Base-by-base conservation (phyloP, 2,329 filamentous ascomycete genomes). In the Dactylellina drechsleri region DNA sequence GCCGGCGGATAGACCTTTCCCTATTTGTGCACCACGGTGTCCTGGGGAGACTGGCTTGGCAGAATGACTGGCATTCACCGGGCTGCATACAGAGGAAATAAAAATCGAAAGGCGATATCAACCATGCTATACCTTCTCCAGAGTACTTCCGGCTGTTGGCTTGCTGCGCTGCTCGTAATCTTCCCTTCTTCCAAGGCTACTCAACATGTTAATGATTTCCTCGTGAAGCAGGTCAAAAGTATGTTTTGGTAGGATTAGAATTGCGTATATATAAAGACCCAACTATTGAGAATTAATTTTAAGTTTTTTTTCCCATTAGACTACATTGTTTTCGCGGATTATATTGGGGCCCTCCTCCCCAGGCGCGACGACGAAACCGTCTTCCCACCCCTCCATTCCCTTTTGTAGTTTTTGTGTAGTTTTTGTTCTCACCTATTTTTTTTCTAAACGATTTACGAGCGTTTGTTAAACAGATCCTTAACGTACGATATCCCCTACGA, bases 191-290 rank as follows among this genome's bases (percentile, higher is more conserved):
- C 50, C 58, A 62, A 62, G 66, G 57, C 59, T 70, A 23, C 50
- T 70, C 18, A 50, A 58, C 52, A 28, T 70, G 57, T 68, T 49
- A 60, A 57, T 61, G 57, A 56, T 61, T 68, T 68, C 65, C 65
- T 56, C 56, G 31, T 53, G 65, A 20, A 67, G 65, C 47, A 68
- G 65, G 65, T 68, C 20, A 49, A 49, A 70, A 41, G 57, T 54
- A 50, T 62, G 58, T 18, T 62, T 70, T 15, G 50, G 58, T 62
- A 56, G 40, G 57, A 62, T 50, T 52, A 40, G 57, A 56, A 70
- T 60, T 47, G 15, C 20, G 26, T 70, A 62, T 70, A 70, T 70
- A 70, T 68, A 70, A 70, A 52, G 66, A 41, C 66, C 66, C 40
- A 20, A 57, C 66, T 49, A 70, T 36, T 50, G 57, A 50, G 31